Conservation (phyloP, 1,284 basidiomycete species). For the Ceratobasidium papillatum region DNA sequence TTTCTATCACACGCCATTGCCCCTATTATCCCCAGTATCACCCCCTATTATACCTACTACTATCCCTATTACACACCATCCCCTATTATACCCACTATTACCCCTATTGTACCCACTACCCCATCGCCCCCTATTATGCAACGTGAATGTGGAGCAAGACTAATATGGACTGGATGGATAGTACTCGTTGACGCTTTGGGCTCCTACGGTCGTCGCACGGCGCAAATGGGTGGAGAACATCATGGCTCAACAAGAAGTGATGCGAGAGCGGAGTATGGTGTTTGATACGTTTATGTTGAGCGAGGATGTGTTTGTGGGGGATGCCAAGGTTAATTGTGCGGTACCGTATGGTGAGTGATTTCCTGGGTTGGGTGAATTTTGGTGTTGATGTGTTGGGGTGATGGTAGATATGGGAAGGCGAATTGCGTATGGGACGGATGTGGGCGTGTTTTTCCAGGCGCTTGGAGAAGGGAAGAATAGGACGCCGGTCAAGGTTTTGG, state of each 20-base stretch:
- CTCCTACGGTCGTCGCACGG: slow-evolving; percentile 83
- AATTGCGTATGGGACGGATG: slow-evolving; percentile 95
- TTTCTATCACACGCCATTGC: no score
- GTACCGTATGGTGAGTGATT: slow-evolving; percentile 85
- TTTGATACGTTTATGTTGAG: slow-evolving; percentile 88
- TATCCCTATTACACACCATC: no score
- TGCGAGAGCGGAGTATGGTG: slow-evolving; percentile 85
- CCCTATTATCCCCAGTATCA: no score
- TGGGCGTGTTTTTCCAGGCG: slow-evolving; percentile 95
- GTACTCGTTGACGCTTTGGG: slow-evolving; percentile 94
- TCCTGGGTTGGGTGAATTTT: slow-evolving; percentile 68
- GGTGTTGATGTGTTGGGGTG: slow-evolving; percentile 80
- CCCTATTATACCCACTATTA: no score
- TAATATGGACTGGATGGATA: background rate
- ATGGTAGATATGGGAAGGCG: slow-evolving; percentile 88
- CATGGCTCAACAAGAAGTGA: slow-evolving; percentile 84
- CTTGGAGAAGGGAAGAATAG: slow-evolving; percentile 73
- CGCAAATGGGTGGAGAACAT: slow-evolving; percentile 97
- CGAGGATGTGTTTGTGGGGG: slow-evolving; percentile 86
- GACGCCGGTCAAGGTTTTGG: slow-evolving; percentile 91
- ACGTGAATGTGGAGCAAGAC: background rate
- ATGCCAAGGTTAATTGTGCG: slow-evolving; percentile 90
- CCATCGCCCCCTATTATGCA: no score
- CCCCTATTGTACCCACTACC: no score
- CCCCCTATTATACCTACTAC: no score